Conservation (phyloP, 768 basidiomycete genomes). For the Mycena galericulata region DNA sequence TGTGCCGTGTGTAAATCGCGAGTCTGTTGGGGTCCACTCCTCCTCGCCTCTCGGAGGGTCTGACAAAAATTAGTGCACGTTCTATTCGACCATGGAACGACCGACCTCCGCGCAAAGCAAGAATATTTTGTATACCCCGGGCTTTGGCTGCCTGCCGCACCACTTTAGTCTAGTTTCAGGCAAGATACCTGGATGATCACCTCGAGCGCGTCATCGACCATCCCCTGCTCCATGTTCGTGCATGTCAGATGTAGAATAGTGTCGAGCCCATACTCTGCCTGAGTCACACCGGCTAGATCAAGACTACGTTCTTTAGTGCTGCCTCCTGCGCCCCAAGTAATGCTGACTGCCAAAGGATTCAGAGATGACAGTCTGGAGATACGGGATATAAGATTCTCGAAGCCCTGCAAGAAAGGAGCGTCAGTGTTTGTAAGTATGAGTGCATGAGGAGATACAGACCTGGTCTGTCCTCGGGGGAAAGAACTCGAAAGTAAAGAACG, state of each 20-base stretch:
- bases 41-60: constrained; percentile 96
- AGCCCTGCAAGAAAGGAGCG: constrained; percentile 66
- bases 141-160: constrained; percentile 75
- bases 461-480: constrained; percentile 96
- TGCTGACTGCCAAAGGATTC: constrained; percentile 85
- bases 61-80: constrained; percentile 42
- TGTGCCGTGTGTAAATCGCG: constrained; percentile 83
- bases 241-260: constrained; percentile 96
- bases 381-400: constrained; percentile 90
- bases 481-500: constrained; percentile 96
- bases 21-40: constrained; percentile 89
- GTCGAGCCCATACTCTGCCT: constrained; percentile 80
- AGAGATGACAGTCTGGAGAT: constrained; percentile 85
- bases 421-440: constrained; percentile 14
- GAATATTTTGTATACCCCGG: constrained; percentile 87
- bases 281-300: constrained; percentile 85
- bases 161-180: background rate
- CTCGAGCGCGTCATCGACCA: constrained; percentile 86
- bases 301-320: constrained; percentile 89
- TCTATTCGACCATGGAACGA: constrained; percentile 1
- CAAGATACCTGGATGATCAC: constrained; percentile 55
- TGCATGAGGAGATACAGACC: constrained; percentile 50
- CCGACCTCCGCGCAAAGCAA: constrained; percentile 92
- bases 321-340: constrained; percentile 99
- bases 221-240: constrained; percentile 94